These are phyloP conservation scores for Trichoderma afroharzianum DNA, from an alignment of 2,329 filamentous ascomycete genomes.

Conservation along the genomic window DNA sequence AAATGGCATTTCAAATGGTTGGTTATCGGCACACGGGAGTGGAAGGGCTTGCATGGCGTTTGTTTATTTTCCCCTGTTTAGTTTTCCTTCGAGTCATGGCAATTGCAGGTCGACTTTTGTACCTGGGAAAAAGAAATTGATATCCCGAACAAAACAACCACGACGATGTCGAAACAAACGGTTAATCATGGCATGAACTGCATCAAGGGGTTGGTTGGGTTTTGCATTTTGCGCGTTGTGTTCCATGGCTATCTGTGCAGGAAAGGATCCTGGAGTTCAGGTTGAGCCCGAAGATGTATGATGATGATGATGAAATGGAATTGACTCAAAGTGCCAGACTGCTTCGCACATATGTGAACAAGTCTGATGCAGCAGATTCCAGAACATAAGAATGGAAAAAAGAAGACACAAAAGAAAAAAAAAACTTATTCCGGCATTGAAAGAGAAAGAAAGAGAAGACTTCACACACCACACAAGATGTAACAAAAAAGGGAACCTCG, in stretches of 20 bases:
- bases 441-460: slow-evolving; percentile 4
- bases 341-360: neutral
- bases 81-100: slow-evolving; percentile 23
- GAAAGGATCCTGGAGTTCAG: slow-evolving; percentile 22
- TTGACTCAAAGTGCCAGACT: slow-evolving; percentile 6
- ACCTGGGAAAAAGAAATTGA: slow-evolving; percentile 26
- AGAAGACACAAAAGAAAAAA: neutral
- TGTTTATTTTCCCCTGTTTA: slow-evolving; percentile 22
- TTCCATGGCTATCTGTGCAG: slow-evolving; percentile 20
- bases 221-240: slow-evolving; percentile 27
- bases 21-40: neutral
- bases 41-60: slow-evolving; percentile 1
- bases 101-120: slow-evolving; percentile 24
- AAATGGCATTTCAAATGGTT: slow-evolving; percentile 27
- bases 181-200: slow-evolving; percentile 36
- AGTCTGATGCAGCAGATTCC: slow-evolving; percentile 7
- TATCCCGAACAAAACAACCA: slow-evolving; percentile 22
- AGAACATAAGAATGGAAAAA: neutral
- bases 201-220: slow-evolving; percentile 34
- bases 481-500: neutral
- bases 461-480: neutral
- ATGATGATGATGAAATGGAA: slow-evolving; percentile 17
- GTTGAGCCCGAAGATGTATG: slow-evolving; percentile 15
- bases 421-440: neutral
- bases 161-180: slow-evolving; percentile 24